Evolutionary conservation across 371 early-diverging fungal species (phyloP).

Genomic region (Amoeboaphelidium occidentale): DNA sequence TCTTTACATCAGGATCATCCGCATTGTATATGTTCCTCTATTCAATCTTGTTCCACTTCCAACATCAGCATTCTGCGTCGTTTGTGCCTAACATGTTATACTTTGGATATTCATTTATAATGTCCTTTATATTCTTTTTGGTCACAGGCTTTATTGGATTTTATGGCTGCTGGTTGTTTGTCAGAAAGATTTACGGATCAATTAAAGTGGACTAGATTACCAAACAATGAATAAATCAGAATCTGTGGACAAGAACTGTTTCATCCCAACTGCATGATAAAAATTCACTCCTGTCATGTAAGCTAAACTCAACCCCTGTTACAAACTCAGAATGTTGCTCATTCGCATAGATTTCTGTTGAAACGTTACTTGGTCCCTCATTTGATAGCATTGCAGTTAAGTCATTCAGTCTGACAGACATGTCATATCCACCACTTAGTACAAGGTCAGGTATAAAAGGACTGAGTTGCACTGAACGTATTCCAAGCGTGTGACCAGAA

Average conservation of each 20-base stretch:
- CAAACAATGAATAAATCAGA: not conserved
- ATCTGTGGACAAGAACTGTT: not conserved
- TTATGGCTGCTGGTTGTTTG: conserved; percentile 40
- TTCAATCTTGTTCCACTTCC: conserved; percentile 46
- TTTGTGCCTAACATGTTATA: conserved; percentile 57
- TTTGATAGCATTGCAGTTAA: not conserved
- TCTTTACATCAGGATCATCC: conserved; percentile 60
- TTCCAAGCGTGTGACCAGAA: not conserved
- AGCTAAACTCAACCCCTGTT: not conserved
- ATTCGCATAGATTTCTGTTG: not conserved
- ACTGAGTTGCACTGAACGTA: not conserved
- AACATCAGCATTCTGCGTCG: conserved; percentile 37
- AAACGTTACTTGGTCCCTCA: too few relatives aligned
- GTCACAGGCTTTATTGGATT: conserved; percentile 61
- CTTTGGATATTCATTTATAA: conserved; percentile 69
- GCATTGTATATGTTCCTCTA: conserved; percentile 72
- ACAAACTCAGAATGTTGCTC: not conserved
- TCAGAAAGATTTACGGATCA: conserved; percentile 44
- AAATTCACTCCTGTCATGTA: not conserved
- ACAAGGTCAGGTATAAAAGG: not conserved
- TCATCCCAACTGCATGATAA: not conserved
- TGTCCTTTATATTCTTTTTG: conserved; percentile 25
- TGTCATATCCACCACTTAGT: not conserved
- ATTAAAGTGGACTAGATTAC: not conserved
- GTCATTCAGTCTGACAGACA: not conserved